A percentile compares a stretch with the other conserved stretches of the same genome.
Evolutionary conservation across 1,139 yeast genomes (phyloP).

Genomic region (Taphrina betulina): DNA sequence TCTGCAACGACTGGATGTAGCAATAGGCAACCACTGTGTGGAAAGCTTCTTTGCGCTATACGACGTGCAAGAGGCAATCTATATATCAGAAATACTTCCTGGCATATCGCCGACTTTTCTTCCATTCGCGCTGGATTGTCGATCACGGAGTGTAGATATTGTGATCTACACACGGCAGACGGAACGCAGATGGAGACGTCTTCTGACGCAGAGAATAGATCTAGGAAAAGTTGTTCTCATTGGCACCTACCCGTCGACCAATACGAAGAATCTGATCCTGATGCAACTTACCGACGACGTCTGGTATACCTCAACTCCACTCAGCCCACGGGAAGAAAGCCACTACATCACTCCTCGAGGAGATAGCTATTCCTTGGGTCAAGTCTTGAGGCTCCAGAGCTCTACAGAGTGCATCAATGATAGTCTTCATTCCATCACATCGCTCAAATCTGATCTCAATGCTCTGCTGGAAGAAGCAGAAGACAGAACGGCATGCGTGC

Average conservation of each 20-base stretch:
- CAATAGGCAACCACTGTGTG: not conserved
- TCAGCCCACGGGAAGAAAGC: not conserved
- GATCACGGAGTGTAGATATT: constrained; percentile 1
- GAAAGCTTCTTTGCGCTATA: constrained; percentile 14
- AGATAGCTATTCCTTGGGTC: constrained; percentile 6
- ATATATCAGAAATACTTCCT: constrained; percentile 17
- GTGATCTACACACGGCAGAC: constrained; percentile 3
- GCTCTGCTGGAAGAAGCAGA: constrained; percentile 5
- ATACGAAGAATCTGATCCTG: not conserved
- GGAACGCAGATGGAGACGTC: not conserved
- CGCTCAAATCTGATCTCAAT: not conserved
- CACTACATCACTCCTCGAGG: constrained; percentile 3
- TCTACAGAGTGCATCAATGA: constrained; percentile 28
- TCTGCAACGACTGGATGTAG: constrained; percentile 8
- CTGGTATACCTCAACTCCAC: constrained; percentile 2
- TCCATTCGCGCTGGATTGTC: constrained; percentile 13
- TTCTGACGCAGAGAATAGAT: not conserved
- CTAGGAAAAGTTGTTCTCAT: not conserved
- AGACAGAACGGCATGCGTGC: not conserved
- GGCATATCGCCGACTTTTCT: constrained; percentile 1
- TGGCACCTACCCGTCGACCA: not conserved
- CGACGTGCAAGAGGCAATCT: constrained; percentile 2
- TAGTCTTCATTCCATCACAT: constrained; percentile 7
- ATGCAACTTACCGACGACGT: constrained; percentile 13
- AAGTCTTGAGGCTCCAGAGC: constrained; percentile 18